Evolutionary conservation across 345 rosid species (phyloP).

Genomic region (Dipteronia sinensis): DNA sequence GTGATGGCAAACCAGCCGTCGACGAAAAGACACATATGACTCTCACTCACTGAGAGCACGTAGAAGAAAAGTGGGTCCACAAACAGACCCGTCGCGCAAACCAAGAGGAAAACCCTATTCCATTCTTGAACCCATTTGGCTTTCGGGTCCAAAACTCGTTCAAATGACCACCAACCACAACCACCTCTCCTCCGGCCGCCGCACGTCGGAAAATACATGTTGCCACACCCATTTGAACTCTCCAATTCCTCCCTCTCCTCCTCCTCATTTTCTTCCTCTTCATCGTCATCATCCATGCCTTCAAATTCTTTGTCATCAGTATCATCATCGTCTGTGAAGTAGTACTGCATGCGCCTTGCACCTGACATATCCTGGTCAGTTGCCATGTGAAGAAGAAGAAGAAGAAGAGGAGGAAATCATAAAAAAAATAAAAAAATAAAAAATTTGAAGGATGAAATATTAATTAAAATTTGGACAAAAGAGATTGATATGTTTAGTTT

Average conservation of each 20-base stretch:
- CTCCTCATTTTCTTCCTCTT: not conserved
- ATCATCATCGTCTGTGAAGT: slow-evolving; percentile 41
- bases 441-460: not conserved
- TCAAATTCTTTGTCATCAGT: slow-evolving; percentile 35
- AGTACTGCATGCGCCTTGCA: slow-evolving; percentile 30
- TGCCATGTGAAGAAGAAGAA: slow-evolving; percentile 42
- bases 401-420: slow-evolving; percentile 8
- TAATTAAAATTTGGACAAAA: not conserved
- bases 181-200: slow-evolving; percentile 29
- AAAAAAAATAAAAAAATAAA: no score
- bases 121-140: slow-evolving; percentile 88
- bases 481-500: slow-evolving; percentile 2
- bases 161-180: slow-evolving; percentile 43
- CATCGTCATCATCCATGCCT: not conserved
- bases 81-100: slow-evolving; percentile 77
- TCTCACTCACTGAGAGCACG: no score
- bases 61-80: no score
- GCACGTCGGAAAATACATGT: slow-evolving; percentile 20
- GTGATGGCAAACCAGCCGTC: no score
- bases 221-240: not conserved
- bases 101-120: slow-evolving; percentile 82
- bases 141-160: slow-evolving; percentile 78
- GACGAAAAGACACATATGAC: no score
- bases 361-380: slow-evolving; percentile 35
- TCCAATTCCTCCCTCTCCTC: slow-evolving; percentile 34